Evolutionary conservation across 495 filamentous ascomycete species (phyloP).

Genomic region (Penicillium angulare): DNA sequence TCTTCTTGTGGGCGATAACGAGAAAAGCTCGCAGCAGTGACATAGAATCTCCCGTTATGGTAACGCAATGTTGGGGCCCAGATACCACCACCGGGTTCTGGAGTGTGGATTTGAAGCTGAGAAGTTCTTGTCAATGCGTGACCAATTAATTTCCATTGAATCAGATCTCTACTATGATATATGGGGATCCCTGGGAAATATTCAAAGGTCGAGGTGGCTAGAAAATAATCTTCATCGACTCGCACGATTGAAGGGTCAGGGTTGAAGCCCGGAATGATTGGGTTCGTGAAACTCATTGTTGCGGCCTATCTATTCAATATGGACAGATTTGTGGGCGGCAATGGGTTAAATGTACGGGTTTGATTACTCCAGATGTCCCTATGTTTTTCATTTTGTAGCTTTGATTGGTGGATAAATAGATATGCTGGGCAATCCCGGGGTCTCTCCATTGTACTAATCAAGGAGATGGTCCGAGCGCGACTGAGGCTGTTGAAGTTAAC

Average conservation of each 20-base stretch:
- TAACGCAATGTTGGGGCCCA: slow-evolving; percentile 46
- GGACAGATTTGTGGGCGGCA: neutral
- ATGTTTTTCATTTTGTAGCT: neutral
- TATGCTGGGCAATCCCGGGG: no score
- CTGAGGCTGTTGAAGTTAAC: no score
- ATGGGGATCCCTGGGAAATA: slow-evolving; percentile 48
- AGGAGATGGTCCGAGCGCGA: no score
- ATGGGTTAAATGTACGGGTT: no score
- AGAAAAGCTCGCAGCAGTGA: slow-evolving; percentile 41
- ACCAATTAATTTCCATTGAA: slow-evolving; percentile 46
- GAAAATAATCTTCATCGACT: slow-evolving; percentile 38
- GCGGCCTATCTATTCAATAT: neutral
- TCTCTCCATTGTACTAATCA: no score
- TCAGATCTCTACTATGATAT: slow-evolving; percentile 46
- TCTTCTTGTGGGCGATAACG: slow-evolving; percentile 43
- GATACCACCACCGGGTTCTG: slow-evolving; percentile 47
- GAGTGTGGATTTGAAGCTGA: slow-evolving; percentile 61
- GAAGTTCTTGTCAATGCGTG: slow-evolving; percentile 58
- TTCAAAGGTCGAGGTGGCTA: slow-evolving; percentile 49
- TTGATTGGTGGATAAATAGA: slow-evolving; percentile 25
- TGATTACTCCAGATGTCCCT: neutral
- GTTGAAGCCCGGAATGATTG: slow-evolving; percentile 8
- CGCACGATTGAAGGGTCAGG: slow-evolving; percentile 22
- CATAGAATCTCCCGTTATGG: slow-evolving; percentile 37
- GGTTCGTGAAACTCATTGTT: slow-evolving; percentile 15